Conservation (phyloP, 192 early-diverging fungal species). For the Coemansia aciculifera region DNA sequence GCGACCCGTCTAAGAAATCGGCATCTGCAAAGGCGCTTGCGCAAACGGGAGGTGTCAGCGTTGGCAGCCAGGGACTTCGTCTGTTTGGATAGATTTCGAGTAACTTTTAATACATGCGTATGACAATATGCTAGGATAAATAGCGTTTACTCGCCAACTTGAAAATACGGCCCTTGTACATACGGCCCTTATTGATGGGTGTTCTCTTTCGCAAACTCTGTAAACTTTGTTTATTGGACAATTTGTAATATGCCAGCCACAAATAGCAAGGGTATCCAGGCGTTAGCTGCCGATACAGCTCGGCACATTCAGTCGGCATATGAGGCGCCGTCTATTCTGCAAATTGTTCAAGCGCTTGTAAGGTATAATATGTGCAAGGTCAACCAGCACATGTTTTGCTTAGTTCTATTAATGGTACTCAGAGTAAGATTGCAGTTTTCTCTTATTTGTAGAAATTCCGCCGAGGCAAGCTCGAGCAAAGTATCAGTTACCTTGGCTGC, state of each 20-base stretch:
- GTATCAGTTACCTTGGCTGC: constrained; percentile 18
- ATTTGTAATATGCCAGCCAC: not conserved
- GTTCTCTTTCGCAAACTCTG: not conserved
- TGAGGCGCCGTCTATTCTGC: constrained; percentile 21
- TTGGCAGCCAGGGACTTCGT: constrained; percentile 31
- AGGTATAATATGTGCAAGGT: constrained; percentile 1
- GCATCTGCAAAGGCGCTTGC: constrained; percentile 11
- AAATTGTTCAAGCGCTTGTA: constrained; percentile 40
- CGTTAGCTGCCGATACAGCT: constrained; percentile 16
- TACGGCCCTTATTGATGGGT: not conserved
- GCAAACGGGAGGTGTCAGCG: constrained; percentile 20
- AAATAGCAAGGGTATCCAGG: not conserved
- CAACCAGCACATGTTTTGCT: not conserved
- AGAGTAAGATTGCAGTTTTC: not conserved
- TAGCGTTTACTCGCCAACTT: not conserved
- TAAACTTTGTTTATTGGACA: not conserved
- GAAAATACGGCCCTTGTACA: not conserved
- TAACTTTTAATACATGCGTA: not conserved
- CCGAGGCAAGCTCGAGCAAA: constrained; percentile 22
- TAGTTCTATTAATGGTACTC: not conserved
- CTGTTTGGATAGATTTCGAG: constrained; percentile 35
- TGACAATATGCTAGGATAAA: not conserved
- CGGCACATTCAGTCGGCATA: constrained; percentile 31
- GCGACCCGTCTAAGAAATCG: not conserved
- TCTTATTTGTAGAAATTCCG: constrained; percentile 13